phyloP scores from a whole-genome alignment of 371 early-diverging fungal genomes.

The Synchytrium microbalum region DNA sequence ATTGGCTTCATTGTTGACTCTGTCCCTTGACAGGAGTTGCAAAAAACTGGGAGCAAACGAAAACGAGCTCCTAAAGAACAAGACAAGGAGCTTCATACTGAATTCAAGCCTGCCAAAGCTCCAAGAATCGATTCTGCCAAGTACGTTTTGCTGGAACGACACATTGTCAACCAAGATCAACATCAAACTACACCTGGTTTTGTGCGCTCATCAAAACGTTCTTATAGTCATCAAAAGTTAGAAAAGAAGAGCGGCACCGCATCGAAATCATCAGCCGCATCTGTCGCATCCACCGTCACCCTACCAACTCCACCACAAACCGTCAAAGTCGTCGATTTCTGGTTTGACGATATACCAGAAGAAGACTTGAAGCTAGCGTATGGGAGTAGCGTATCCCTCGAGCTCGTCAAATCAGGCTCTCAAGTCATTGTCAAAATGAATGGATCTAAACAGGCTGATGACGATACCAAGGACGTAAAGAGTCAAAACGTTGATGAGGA shows the following conservation, averaged over 20 bases:
- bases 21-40: not conserved
- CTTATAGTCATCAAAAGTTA: not conserved
- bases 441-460: too few species aligned
- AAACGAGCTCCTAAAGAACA: not conserved
- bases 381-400: not conserved
- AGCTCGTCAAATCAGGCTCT: not conserved
- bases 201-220: not conserved
- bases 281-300: not conserved
- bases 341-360: not conserved
- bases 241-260: not conserved
- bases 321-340: not conserved
- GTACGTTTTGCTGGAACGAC: too few species aligned
- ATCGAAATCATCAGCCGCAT: not conserved
- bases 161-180: too few species aligned
- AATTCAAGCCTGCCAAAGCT: not conserved
- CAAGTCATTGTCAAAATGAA: not conserved
- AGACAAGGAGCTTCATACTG: not conserved
- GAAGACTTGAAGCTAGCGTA: not conserved
- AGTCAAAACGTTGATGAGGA: not conserved
- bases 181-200: too few species aligned
- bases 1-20: not conserved
- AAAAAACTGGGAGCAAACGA: not conserved
- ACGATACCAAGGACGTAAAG: not conserved
- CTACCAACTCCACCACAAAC: not conserved
- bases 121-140: not conserved